Percentiles rank a stretch among this genome's conserved stretches.
These are phyloP conservation scores for Delitschia confertaspora DNA, from an alignment of 495 filamentous ascomycete genomes.

Conservation along the genomic window DNA sequence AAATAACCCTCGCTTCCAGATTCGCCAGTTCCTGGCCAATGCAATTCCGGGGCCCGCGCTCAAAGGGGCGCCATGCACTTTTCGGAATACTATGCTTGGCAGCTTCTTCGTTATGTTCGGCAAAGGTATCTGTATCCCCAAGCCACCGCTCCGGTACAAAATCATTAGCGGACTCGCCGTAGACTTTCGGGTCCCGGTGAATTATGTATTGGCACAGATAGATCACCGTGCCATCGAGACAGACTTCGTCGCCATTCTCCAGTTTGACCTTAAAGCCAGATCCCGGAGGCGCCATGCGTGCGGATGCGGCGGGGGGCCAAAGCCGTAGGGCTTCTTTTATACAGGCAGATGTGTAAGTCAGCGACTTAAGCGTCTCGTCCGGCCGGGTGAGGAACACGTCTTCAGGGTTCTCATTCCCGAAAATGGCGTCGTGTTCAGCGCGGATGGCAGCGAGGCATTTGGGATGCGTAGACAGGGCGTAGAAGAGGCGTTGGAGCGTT, in stretches of 20 bases:
- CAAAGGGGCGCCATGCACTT: conserved; percentile 32
- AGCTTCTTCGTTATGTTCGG: conserved; percentile 1
- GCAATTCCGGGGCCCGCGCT: conserved; percentile 32
- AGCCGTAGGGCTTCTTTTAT: conserved; percentile 32
- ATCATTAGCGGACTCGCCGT: conserved; percentile 19
- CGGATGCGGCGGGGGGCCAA: conserved; percentile 28
- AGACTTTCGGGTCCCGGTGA: conserved; percentile 24
- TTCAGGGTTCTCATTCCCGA: conserved; percentile 25
- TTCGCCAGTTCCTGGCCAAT: conserved; percentile 37
- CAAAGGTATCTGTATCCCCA: conserved; percentile 9
- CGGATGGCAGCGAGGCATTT: conserved; percentile 33
- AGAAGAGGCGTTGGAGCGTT: conserved; percentile 33
- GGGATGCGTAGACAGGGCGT: conserved; percentile 36
- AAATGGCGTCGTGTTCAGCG: conserved; percentile 36
- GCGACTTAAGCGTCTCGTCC: conserved; percentile 14
- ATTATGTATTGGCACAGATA: conserved; percentile 28
- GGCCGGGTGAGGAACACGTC: conserved; percentile 14
- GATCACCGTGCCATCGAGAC: conserved; percentile 31
- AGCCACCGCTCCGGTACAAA: conserved; percentile 26
- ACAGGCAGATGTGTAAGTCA: conserved; percentile 33
- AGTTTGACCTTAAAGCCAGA: conserved; percentile 24
- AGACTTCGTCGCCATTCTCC: conserved; percentile 27
- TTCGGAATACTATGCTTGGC: conserved; percentile 7
- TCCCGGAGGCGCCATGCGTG: conserved; percentile 15
- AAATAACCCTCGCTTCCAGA: conserved; percentile 31